Percentiles rank a stretch among this genome's conserved stretches.
Conservation (phyloP, 2,329 filamentous ascomycete genomes). For the Malbranchea zuffiana region DNA sequence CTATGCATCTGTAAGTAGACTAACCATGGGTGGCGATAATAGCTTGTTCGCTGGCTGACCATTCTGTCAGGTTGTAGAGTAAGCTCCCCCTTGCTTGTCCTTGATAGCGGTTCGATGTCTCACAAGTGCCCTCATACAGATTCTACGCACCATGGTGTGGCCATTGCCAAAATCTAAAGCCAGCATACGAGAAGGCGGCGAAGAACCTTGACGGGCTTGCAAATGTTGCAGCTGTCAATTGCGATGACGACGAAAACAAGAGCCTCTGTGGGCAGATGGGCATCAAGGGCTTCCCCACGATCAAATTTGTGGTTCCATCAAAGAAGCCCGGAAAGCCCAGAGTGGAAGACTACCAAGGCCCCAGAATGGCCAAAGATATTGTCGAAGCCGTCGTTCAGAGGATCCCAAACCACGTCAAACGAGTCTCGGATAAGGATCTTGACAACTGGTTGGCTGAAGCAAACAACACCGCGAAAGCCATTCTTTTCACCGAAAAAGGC, state of each 20-base stretch:
- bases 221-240: slow-evolving; percentile 89
- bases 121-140: slow-evolving; percentile 41
- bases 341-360: slow-evolving; percentile 84
- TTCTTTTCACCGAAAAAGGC: slow-evolving; percentile 90
- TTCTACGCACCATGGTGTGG: slow-evolving; percentile 98
- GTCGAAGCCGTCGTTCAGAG: slow-evolving; percentile 73
- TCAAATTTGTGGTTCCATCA: slow-evolving; percentile 82
- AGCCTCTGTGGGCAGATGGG: slow-evolving; percentile 73
- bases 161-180: slow-evolving; percentile 92
- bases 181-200: slow-evolving; percentile 88
- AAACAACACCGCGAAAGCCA: slow-evolving; percentile 65
- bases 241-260: slow-evolving; percentile 90
- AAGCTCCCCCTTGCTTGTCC: slow-evolving; percentile 21
- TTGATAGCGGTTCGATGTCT: slow-evolving; percentile 1
- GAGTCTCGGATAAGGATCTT: slow-evolving; percentile 66
- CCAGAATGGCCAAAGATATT: slow-evolving; percentile 73
- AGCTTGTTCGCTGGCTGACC: slow-evolving; percentile 15
- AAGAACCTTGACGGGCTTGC: slow-evolving; percentile 81
- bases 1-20: slow-evolving; percentile 69
- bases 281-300: slow-evolving; percentile 84
- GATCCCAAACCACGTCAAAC: slow-evolving; percentile 85
- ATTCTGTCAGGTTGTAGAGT: slow-evolving; percentile 41
- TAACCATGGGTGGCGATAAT: too few relatives aligned
- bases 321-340: slow-evolving; percentile 69
- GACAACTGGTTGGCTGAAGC: slow-evolving; percentile 60